Percentiles rank a stretch among this genome's conserved stretches.
Conservation (phyloP, 1,284 basidiomycete genomes). For the Sporisorium exsertum region DNA sequence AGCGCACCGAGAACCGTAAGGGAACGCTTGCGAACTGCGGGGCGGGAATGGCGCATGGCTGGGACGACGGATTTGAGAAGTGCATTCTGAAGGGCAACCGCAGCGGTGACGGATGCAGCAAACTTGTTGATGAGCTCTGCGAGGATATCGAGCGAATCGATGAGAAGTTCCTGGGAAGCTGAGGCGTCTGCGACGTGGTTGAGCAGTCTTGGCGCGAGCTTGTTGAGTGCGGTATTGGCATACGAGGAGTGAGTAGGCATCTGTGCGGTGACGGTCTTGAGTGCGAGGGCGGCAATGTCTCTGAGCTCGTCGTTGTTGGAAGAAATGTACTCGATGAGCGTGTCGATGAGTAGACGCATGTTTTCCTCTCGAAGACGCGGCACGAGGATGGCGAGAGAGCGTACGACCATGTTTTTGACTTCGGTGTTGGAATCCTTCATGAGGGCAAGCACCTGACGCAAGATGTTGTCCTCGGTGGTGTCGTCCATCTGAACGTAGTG, state of each 20-base stretch:
- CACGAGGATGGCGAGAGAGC: constrained; percentile 84
- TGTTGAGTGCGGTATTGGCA: constrained; percentile 82
- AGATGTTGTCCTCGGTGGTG: constrained; percentile 78
- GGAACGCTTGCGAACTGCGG: constrained; percentile 58
- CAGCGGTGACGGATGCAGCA: constrained; percentile 69
- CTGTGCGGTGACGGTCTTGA: constrained; percentile 93
- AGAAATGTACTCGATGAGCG: constrained; percentile 83
- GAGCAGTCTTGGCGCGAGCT: constrained; percentile 85
- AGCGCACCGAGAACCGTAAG: constrained; percentile 78
- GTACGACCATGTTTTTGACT: constrained; percentile 89
- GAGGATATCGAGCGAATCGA: constrained; percentile 90
- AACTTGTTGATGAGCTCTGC: constrained; percentile 85
- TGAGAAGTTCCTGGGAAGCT: constrained; percentile 81
- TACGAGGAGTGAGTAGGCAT: constrained; percentile 83
- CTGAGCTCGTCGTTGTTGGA: constrained; percentile 88
- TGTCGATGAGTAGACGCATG: constrained; percentile 87
- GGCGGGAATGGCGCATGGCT: constrained; percentile 48
- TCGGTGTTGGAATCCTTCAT: constrained; percentile 95
- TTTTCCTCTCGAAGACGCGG: constrained; percentile 84
- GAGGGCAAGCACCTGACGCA: constrained; percentile 82
- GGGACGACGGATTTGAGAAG: constrained; percentile 78
- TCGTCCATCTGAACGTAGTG: constrained; percentile 54
- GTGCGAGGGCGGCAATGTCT: constrained; percentile 89
- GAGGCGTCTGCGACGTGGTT: constrained; percentile 72
- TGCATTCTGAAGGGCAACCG: constrained; percentile 70